Evolutionary conservation across 306 rosid species (phyloP), one percentile per base, ranked within the genome.

Genomic region (Luffa acutangula): DNA sequence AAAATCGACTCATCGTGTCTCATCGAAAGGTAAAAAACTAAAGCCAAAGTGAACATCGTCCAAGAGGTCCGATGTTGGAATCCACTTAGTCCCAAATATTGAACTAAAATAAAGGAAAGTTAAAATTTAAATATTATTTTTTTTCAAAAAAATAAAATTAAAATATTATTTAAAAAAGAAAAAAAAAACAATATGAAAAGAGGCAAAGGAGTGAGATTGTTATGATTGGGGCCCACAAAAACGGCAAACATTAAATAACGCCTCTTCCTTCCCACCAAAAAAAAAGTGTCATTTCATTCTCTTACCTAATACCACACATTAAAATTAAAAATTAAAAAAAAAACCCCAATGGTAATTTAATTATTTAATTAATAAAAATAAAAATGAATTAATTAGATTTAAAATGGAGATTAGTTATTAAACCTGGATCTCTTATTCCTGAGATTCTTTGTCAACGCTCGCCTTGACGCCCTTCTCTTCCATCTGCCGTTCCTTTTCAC

Each of bases 401-500:
- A 25, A 25, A 25, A 25, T 25, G 31, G 31, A 25, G 31, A 25
- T 25, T 25, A 25, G 31, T 25, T 25, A 45, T 14, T 13, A 71
- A 71, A 39, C 20, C 12, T 13, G 0, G 58, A 31, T 49, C 43
- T 49, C 7, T 17, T 49, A 49, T 49, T 51, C 59, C 2, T 15
- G 15, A 49, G 45, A 73, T 48, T 73, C 62, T 34, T 53, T 9
- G 78, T 75, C 78, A 75, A 75, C 78, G 64, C 10, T 54, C 2
- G 49, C 33, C 78, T 52, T 53, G 78, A 34, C 78, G 63, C 78
- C 63, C 49, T 51, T 31, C 37, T 48, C 59, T 37, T 52, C 7
- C 78, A 75, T 75, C 78, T 49, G 78, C 78, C 78, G 78, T 75
- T 75, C 78, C 1, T 36, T 75, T 53, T 34, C 63, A 14, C 59